Evolutionary conservation across 257 asterid species (phyloP).

Genomic region (Fraxinus anomala): DNA sequence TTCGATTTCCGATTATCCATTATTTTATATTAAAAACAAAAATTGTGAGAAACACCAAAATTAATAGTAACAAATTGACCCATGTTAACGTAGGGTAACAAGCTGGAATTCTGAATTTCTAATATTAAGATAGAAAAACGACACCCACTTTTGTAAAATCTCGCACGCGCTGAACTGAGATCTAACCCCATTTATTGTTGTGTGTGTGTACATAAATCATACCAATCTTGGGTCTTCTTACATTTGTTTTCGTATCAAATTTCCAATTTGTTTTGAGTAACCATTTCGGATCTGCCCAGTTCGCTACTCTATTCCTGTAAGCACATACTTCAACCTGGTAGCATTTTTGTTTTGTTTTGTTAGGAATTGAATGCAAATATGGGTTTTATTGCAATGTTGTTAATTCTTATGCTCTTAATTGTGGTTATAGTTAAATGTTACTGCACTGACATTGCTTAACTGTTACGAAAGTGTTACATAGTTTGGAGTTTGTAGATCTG

Average conservation of each 20-base stretch:
- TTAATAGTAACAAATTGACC: too few relatives aligned
- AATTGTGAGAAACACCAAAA: too few relatives aligned
- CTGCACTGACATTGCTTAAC: slow-evolving; percentile 22
- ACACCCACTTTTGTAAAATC: not conserved
- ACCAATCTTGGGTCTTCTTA: slow-evolving; percentile 13
- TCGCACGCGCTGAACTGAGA: slow-evolving; percentile 30
- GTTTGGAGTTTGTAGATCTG: slow-evolving; percentile 30
- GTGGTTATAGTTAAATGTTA: not conserved
- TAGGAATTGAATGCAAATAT: not conserved
- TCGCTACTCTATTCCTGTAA: slow-evolving; percentile 23
- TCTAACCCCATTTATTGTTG: slow-evolving; percentile 21
- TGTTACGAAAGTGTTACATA: not conserved
- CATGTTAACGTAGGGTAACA: not conserved
- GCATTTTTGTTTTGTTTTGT: slow-evolving; percentile 23
- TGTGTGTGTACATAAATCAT: slow-evolving; percentile 8
- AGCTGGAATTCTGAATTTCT: not conserved
- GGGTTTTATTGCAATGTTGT: slow-evolving; percentile 6
- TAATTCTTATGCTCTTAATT: not conserved
- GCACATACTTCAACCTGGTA: slow-evolving; percentile 9
- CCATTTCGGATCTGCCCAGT: slow-evolving; percentile 30
- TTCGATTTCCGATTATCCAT: too few relatives aligned
- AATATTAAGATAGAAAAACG: slow-evolving; percentile 1
- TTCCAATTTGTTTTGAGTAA: slow-evolving; percentile 3
- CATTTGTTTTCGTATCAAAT: not conserved
- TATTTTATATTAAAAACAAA: too few relatives aligned